Conservation (phyloP, 148 eudicot genomes). For the Euryodendron excelsum region DNA sequence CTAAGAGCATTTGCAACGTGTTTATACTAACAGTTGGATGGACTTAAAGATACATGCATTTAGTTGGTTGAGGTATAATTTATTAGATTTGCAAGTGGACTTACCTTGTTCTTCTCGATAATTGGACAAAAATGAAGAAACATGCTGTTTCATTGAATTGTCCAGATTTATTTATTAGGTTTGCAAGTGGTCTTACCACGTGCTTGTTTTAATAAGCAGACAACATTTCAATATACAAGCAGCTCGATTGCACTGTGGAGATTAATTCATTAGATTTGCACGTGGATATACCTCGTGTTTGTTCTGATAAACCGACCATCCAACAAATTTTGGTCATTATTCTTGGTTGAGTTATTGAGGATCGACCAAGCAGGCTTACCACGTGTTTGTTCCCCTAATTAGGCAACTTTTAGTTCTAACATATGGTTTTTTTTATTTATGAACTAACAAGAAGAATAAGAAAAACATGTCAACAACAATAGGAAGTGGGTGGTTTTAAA, state of each 20-base stretch:
- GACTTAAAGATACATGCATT: not conserved
- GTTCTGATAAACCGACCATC: not conserved
- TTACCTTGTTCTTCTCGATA: not conserved
- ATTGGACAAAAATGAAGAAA: not conserved
- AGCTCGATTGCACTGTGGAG: not conserved
- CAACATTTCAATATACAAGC: not conserved
- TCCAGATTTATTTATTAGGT: not conserved
- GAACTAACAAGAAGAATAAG: not conserved
- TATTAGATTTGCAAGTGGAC: not conserved
- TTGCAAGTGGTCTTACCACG: not conserved
- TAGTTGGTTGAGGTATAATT: not conserved
- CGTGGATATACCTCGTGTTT: not conserved
- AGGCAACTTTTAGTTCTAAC: not conserved
- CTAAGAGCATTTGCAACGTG: not conserved
- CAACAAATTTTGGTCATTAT: not conserved
- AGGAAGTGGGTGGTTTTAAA: not conserved
- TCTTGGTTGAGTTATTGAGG: constrained; percentile 4
- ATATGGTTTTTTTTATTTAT: not conserved
- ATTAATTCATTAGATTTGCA: no score
- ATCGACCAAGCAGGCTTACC: not conserved
- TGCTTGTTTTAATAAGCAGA: not conserved
- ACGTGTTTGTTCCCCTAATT: not conserved
- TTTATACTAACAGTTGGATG: not conserved
- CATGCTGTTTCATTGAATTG: not conserved
- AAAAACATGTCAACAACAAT: not conserved